These are phyloP conservation scores for Sclerotiophoma versabilis DNA, from an alignment of 2,329 filamentous ascomycete genomes.

Conservation along the genomic window DNA sequence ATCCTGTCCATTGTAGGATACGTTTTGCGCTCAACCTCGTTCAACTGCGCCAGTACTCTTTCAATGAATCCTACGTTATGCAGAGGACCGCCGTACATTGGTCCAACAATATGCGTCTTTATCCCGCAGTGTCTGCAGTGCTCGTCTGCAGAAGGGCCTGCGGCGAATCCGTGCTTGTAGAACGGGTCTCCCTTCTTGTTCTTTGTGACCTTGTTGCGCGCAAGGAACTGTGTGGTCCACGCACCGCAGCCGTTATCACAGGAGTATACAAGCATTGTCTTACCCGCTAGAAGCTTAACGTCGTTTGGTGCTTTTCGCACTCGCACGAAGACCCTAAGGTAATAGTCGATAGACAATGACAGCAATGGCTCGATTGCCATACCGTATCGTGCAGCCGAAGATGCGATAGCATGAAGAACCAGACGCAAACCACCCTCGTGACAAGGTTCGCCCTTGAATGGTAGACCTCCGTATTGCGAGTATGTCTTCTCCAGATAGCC, in stretches of 20 bases:
- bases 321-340: slow-evolving; percentile 86
- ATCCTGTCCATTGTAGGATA: slow-evolving; percentile 85
- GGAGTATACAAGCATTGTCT: slow-evolving; percentile 91
- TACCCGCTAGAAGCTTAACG: slow-evolving; percentile 89
- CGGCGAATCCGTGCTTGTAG: slow-evolving; percentile 79
- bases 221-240: slow-evolving; percentile 82
- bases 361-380: slow-evolving; percentile 88
- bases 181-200: slow-evolving; percentile 73
- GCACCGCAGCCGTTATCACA: slow-evolving; percentile 92
- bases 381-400: slow-evolving; percentile 83
- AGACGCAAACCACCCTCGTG: slow-evolving; percentile 90
- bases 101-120: slow-evolving; percentile 86
- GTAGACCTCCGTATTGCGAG: slow-evolving; percentile 89
- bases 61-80: slow-evolving; percentile 86
- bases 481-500: slow-evolving; percentile 95
- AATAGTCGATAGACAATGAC: slow-evolving; percentile 95
- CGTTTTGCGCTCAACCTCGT: slow-evolving; percentile 68
- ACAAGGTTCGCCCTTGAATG: slow-evolving; percentile 81
- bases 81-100: slow-evolving; percentile 92
- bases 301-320: slow-evolving; percentile 80
- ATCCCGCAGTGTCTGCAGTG: slow-evolving; percentile 83
- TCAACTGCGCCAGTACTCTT: slow-evolving; percentile 75
- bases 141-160: slow-evolving; percentile 71
- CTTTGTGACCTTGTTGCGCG: slow-evolving; percentile 69
- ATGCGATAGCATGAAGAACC: slow-evolving; percentile 81